These are phyloP conservation scores for Dryadomyces quercus-mongolicae DNA, from an alignment of 2,329 filamentous ascomycete species.

Conservation along the genomic window DNA sequence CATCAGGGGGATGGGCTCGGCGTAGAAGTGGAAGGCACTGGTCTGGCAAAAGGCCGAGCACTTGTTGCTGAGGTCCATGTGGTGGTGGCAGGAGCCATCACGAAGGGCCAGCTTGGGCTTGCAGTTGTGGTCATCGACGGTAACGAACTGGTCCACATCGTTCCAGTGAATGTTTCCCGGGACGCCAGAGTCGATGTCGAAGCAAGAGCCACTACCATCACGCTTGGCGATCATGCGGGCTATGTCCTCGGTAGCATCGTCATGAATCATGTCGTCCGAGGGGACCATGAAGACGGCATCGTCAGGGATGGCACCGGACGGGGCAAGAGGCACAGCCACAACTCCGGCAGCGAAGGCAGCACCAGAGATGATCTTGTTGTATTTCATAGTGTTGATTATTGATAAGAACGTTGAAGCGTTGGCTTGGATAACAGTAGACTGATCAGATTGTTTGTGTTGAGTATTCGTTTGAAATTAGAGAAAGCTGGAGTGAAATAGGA, in stretches of 20 bases:
- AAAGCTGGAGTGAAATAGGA: no score
- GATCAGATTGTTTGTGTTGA: no score
- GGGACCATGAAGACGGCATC: no score
- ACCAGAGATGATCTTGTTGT: no score
- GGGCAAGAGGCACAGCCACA: no score
- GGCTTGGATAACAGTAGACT: no score
- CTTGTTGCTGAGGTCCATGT: constrained; percentile 7
- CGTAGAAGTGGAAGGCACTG: constrained; percentile 5
- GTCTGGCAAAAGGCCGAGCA: constrained; percentile 9
- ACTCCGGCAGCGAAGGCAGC: no score
- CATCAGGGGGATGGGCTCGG: constrained; percentile 6
- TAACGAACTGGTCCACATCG: constrained; percentile 8
- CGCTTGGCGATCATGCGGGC: neutral
- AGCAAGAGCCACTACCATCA: neutral
- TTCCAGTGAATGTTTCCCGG: constrained; percentile 10
- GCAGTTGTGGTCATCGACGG: constrained; percentile 4
- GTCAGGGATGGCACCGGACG: no score
- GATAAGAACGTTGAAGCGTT: no score
- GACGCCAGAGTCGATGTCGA: constrained; percentile 4
- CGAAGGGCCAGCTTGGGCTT: constrained; percentile 1
- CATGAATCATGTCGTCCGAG: no score
- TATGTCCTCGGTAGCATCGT: neutral
- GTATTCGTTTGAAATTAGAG: no score
- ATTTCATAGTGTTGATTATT: no score
- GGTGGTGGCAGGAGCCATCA: constrained; percentile 3